Base-by-base conservation (phyloP, 306 rosid species). In the barrel medic (Medicago truncatula) region DNA sequence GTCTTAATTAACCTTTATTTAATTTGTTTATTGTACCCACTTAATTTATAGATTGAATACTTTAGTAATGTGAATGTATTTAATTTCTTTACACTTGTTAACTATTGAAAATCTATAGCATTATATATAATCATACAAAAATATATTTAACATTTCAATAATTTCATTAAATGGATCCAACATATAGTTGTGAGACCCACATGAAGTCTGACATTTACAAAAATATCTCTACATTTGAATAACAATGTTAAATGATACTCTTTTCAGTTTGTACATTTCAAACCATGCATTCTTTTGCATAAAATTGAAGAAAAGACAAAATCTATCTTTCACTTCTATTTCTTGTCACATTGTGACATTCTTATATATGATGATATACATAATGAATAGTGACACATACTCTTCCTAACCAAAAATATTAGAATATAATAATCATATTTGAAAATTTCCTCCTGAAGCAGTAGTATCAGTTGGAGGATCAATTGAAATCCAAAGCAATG, bases 401-500 rank as follows among this genome's bases (percentile, higher is more conserved):
- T 4, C 62, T 20, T 18, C 14, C 2, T 56, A 13, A 18, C 9
- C 60, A 17, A 54, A 54, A 20, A n/a, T n/a, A n/a, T n/a, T n/a
- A n/a, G n/a, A n/a, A 49, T 46, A 9, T 43, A 8, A 50, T 20
- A 16, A 58, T 77, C 77, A 92, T 63, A 85, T 9, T 28, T 64
- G 40, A 10, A 81, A 7, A 9, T 1, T 10, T 54, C 85, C 88
- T 28, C 56, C 75, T 40, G 66, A 0, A 20, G 41, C 1, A 20
- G 41, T 5, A n/a, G 15, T 9, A 14, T 77, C 85, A 16, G 66
- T 82, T 12, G 97, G 93, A 52, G 96, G 93, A n/a, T 81, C 87
- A 18, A 87, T 28, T 6, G 87, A 52, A 43, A 92, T 83, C 89
- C 88, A 90, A 47, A 92, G 88, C 93, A 92, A 80, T 23, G 97